Conservation (phyloP, 768 basidiomycete species). For the Russula compacta region DNA sequence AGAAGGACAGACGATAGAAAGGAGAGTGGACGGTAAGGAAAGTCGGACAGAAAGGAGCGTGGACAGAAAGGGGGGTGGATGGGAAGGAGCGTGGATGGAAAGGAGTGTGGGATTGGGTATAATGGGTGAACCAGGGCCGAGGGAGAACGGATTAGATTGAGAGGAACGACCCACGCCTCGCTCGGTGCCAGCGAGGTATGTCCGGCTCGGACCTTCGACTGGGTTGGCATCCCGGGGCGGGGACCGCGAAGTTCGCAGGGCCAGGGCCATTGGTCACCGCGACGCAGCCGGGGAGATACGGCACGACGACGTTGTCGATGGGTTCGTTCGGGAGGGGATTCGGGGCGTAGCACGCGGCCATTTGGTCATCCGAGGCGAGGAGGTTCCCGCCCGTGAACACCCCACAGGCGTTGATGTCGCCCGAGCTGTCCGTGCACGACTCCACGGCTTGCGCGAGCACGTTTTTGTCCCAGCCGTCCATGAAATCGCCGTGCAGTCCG, state of each 20-base stretch:
- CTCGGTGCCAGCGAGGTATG: no score
- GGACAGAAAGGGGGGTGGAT: no score
- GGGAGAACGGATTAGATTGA: no score
- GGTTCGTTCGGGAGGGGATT: not conserved
- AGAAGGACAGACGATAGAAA: no score
- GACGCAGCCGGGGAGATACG: slow-evolving; percentile 10
- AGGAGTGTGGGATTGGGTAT: no score
- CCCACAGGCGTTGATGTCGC: slow-evolving; percentile 5
- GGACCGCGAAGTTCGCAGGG: not conserved
- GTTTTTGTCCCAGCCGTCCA: slow-evolving; percentile 35
- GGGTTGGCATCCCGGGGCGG: not conserved
- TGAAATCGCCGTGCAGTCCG: slow-evolving; percentile 32
- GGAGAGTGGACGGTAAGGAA: no score
- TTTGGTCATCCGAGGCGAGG: not conserved
- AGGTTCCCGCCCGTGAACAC: slow-evolving; percentile 6
- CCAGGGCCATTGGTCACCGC: slow-evolving; percentile 5
- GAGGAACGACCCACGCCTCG: no score
- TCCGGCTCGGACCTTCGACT: no score
- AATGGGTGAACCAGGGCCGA: no score
- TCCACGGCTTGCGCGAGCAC: slow-evolving; percentile 33
- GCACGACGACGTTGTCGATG: not conserved
- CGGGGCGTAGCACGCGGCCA: not conserved
- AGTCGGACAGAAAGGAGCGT: no score
- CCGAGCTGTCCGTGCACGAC: slow-evolving; percentile 20
- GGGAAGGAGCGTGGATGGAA: no score